A percentile compares a stretch with the other conserved stretches of the same genome.
These are phyloP conservation scores for Starmerella geochares DNA, from an alignment of 805 yeast genomes.

Conservation along the genomic window DNA sequence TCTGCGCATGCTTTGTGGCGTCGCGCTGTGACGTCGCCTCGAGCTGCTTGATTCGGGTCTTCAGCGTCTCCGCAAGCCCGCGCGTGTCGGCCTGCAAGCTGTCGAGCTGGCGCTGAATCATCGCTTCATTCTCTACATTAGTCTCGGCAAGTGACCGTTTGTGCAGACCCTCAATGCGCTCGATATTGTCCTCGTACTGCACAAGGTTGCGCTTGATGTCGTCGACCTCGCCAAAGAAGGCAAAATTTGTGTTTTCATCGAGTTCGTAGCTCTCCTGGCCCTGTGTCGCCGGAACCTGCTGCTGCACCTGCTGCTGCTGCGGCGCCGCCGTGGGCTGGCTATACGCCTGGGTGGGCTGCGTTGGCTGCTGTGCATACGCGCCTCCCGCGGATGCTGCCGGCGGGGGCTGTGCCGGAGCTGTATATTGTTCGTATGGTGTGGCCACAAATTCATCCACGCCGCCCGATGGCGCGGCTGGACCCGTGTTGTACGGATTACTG, in stretches of 20 bases:
- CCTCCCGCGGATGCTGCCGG: not conserved
- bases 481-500: conserved; percentile 9
- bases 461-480: conserved; percentile 11
- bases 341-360: not conserved
- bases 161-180: conserved; percentile 61
- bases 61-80: conserved; percentile 63
- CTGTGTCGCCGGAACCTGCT: conserved; percentile 12
- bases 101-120: conserved; percentile 66
- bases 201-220: conserved; percentile 57
- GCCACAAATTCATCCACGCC: conserved; percentile 19
- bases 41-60: conserved; percentile 62
- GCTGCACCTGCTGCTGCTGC: conserved; percentile 11
- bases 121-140: conserved; percentile 57
- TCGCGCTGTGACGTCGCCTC: conserved; percentile 49
- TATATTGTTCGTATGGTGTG: conserved; percentile 20
- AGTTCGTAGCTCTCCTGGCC: conserved; percentile 23
- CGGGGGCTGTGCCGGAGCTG: conserved; percentile 5
- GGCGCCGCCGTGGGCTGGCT: not conserved
- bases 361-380: conserved; percentile 4
- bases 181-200: conserved; percentile 59
- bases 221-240: conserved; percentile 60
- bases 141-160: conserved; percentile 61
- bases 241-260: conserved; percentile 37
- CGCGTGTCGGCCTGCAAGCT: conserved; percentile 66
- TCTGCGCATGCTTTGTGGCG: conserved; percentile 76